Conservation (phyloP, 1,139 yeast species). For the Pichia sp. region DNA sequence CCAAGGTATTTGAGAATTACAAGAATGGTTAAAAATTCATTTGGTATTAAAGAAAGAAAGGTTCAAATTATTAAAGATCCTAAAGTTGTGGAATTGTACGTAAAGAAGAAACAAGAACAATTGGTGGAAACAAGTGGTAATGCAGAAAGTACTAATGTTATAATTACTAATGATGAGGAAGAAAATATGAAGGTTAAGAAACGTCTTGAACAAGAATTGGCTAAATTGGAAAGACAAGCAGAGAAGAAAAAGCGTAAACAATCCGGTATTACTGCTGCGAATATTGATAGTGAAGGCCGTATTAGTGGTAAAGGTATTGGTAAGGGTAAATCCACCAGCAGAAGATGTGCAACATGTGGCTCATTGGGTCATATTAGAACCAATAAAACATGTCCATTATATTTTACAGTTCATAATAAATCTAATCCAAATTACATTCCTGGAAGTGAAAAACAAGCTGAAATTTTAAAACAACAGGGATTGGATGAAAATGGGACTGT, state of each 20-base stretch:
- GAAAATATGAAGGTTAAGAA: conserved; percentile 73
- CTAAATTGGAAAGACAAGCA: conserved; percentile 71
- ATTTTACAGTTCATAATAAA: conserved; percentile 32
- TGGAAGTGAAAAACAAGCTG: conserved; percentile 26
- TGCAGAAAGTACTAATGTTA: conserved; percentile 50
- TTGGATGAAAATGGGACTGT: not conserved
- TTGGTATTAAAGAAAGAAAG: conserved; percentile 80
- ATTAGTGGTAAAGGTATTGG: conserved; percentile 61
- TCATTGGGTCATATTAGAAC: conserved; percentile 93
- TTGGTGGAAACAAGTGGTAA: conserved; percentile 47
- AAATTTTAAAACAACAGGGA: conserved; percentile 13
- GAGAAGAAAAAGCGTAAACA: conserved; percentile 41
- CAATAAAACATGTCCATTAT: conserved; percentile 87
- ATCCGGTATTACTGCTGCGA: conserved; percentile 44
- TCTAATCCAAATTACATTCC: conserved; percentile 31
- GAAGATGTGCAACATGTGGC: conserved; percentile 93
- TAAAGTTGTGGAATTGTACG: conserved; percentile 78
- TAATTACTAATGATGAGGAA: conserved; percentile 81
- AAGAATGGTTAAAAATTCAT: conserved; percentile 73
- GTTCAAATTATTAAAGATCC: conserved; percentile 80
- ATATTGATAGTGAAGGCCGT: conserved; percentile 36
- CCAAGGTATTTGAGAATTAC: conserved; percentile 65
- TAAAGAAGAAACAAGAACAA: conserved; percentile 63
- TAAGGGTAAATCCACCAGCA: conserved; percentile 70
- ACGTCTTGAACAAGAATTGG: conserved; percentile 77